Evolutionary conservation across 371 early-diverging fungal species (phyloP).

Genomic region (Mucor racemosus): DNA sequence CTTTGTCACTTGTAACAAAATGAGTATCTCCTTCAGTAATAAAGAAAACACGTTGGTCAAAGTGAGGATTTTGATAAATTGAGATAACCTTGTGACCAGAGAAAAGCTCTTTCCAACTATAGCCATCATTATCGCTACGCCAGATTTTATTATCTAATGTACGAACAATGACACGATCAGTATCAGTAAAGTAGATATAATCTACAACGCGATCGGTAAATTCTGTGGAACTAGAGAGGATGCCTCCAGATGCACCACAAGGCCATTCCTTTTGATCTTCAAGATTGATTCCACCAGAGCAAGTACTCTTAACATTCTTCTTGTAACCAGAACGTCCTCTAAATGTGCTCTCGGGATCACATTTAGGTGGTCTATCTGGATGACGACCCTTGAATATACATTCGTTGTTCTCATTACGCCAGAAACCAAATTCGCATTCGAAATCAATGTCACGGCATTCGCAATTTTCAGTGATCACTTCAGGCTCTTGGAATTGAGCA

Average conservation of each 20-base stretch:
- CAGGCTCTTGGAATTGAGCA: conserved; percentile 65
- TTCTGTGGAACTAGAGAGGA: conserved; percentile 35
- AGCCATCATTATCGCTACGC: conserved; percentile 79
- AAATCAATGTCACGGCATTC: conserved; percentile 76
- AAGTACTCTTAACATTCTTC: conserved; percentile 60
- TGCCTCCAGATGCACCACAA: conserved; percentile 39
- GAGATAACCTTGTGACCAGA: conserved; percentile 44
- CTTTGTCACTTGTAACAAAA: conserved; percentile 75
- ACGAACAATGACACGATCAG: conserved; percentile 61
- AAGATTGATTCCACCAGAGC: conserved; percentile 69
- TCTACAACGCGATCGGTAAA: conserved; percentile 59
- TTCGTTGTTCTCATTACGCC: conserved; percentile 65
- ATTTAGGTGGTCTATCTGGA: conserved; percentile 68
- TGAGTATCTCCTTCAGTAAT: conserved; percentile 65
- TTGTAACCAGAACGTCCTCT: conserved; percentile 75
- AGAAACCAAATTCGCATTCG: conserved; percentile 84
- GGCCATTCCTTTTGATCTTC: conserved; percentile 54
- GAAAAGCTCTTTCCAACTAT: conserved; percentile 65
- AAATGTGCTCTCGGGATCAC: conserved; percentile 59
- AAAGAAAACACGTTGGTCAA: conserved; percentile 73
- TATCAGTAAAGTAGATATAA: conserved; percentile 70
- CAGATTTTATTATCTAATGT: conserved; percentile 62
- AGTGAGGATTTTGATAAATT: conserved; percentile 74
- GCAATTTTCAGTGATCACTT: conserved; percentile 56
- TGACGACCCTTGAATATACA: conserved; percentile 72